Evolutionary conservation across 176 grass and related monocot genomes (phyloP).

Genomic region (Triticum timopheevii): DNA sequence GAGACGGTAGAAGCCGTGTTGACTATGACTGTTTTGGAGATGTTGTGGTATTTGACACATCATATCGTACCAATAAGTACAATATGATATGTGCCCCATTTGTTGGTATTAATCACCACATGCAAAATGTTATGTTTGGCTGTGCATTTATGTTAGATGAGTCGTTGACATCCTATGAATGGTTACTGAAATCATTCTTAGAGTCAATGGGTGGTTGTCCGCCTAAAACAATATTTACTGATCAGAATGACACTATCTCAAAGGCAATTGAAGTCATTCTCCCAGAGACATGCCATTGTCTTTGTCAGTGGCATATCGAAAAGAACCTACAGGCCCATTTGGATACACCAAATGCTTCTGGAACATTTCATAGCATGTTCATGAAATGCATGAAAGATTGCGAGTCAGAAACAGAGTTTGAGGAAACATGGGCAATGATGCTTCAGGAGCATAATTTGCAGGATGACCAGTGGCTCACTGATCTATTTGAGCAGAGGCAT

Average conservation of each 20-base stretch:
- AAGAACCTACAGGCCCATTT: slow-evolving; percentile 59
- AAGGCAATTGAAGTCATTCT: slow-evolving; percentile 69
- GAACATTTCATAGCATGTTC: slow-evolving; percentile 52
- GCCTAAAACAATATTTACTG: slow-evolving; percentile 79
- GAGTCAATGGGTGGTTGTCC: slow-evolving; percentile 65
- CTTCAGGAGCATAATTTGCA: slow-evolving; percentile 52
- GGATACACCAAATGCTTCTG: slow-evolving; percentile 53
- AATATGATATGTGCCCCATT: slow-evolving; percentile 74
- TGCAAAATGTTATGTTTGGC: slow-evolving; percentile 67
- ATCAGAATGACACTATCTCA: slow-evolving; percentile 52
- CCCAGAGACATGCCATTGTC: slow-evolving; percentile 51
- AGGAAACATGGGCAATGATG: slow-evolving; percentile 70
- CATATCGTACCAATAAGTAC: slow-evolving; percentile 64
- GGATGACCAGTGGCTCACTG: slow-evolving; percentile 60
- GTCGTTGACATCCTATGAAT: slow-evolving; percentile 55
- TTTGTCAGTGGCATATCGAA: slow-evolving; percentile 61
- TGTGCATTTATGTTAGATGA: slow-evolving; percentile 80
- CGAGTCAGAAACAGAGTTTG: slow-evolving; percentile 61
- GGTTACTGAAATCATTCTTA: slow-evolving; percentile 76
- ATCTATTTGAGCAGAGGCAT: slow-evolving; percentile 65
- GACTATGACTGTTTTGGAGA: slow-evolving; percentile 80
- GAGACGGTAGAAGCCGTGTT: slow-evolving; percentile 55
- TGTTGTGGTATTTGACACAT: slow-evolving; percentile 70
- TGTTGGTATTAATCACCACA: slow-evolving; percentile 74
- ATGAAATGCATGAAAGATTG: slow-evolving; percentile 72